These are phyloP conservation scores for Ustanciosporium gigantosporum DNA, from an alignment of 1,284 basidiomycete species.

Conservation along the genomic window DNA sequence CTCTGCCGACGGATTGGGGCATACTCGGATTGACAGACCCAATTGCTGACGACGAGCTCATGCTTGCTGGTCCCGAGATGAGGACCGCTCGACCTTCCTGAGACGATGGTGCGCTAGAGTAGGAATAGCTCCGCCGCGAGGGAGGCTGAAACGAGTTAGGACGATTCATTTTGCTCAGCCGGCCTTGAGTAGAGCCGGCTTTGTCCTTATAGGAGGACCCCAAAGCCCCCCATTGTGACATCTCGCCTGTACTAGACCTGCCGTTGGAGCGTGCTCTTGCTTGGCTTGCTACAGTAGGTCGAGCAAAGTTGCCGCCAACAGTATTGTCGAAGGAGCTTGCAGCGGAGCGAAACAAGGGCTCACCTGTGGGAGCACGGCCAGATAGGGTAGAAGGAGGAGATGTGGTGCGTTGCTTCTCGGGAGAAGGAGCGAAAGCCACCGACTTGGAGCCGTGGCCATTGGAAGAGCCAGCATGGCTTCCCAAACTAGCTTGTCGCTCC, in stretches of 20 bases:
- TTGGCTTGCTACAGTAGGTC: conserved; percentile 43
- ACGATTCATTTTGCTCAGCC: conserved; percentile 4
- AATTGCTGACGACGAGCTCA: background rate
- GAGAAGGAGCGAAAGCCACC: conserved; percentile 54
- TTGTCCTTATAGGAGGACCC: conserved; percentile 2
- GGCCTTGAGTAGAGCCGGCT: background rate
- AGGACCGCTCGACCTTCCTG: conserved; percentile 1
- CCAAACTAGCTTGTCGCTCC: conserved; percentile 8
- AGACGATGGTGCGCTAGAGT: conserved; percentile 9
- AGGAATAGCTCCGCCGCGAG: conserved; percentile 22
- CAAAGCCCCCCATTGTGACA: background rate
- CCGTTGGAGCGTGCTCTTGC: conserved; percentile 28
- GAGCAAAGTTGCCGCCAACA: conserved; percentile 26
- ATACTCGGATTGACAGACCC: background rate
- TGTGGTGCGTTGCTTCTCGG: conserved; percentile 37
- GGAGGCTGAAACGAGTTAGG: conserved; percentile 8
- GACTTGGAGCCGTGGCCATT: conserved; percentile 16
- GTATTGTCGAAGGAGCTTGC: conserved; percentile 4
- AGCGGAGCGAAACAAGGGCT: conserved; percentile 10
- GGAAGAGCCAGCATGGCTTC: conserved; percentile 6
- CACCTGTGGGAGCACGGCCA: conserved; percentile 1
- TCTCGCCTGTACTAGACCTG: conserved; percentile 17
- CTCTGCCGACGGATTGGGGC: background rate
- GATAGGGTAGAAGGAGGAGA: conserved; percentile 2
- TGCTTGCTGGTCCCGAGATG: background rate